Percentiles rank a stretch among this genome's conserved stretches.
phyloP scores from a whole-genome alignment of 2,329 filamentous ascomycete species.

The Colletotrichum karsti region DNA sequence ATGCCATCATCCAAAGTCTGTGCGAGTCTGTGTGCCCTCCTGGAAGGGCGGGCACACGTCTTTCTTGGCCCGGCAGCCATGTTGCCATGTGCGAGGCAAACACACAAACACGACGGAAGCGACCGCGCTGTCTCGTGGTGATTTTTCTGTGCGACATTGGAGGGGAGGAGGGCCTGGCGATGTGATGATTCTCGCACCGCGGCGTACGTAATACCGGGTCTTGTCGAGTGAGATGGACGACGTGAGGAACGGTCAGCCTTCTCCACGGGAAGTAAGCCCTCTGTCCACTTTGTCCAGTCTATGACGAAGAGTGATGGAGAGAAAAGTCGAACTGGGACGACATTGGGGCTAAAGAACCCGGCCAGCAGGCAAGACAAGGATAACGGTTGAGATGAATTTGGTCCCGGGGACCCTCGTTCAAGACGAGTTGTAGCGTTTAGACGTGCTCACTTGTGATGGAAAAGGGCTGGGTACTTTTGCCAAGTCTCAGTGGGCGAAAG shows the following conservation, averaged over 20 bases:
- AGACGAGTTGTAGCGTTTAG: background rate
- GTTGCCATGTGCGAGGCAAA: slow-evolving; percentile 1
- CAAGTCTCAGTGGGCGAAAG: background rate
- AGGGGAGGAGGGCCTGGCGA: background rate
- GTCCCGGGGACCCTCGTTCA: background rate
- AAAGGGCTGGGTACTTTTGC: background rate
- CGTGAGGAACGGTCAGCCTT: background rate
- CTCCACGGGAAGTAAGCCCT: background rate
- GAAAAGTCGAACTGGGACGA: background rate
- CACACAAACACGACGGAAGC: background rate
- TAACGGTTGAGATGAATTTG: background rate
- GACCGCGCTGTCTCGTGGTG: background rate
- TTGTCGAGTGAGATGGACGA: background rate
- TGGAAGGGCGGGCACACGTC: background rate
- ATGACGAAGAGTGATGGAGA: slow-evolving; percentile 1
- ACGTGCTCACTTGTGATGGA: background rate
- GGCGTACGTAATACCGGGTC: background rate
- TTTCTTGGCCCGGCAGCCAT: background rate
- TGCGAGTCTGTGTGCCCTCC: background rate
- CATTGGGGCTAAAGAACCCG: background rate
- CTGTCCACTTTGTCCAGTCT: background rate
- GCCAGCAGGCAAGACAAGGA: background rate
- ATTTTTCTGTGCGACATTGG: slow-evolving; percentile 12
- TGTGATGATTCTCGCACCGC: background rate
- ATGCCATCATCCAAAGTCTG: slow-evolving; percentile 9